Base-by-base conservation (phyloP, 805 yeast species). In the Wickerhamomyces tratensis region DNA sequence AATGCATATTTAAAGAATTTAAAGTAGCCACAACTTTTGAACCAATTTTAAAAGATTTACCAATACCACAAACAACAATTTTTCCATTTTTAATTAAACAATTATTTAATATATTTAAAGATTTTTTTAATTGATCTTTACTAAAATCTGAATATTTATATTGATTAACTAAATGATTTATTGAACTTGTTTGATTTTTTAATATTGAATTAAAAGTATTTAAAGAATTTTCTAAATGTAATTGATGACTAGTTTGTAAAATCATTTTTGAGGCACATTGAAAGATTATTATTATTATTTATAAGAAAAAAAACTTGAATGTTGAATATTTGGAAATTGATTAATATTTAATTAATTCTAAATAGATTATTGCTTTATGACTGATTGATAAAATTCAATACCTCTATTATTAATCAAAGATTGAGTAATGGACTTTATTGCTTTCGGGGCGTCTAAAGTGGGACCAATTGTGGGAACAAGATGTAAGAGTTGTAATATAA, bases 1-100 rank as follows among this genome's bases (percentile, higher is more conserved):
- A 69, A 41, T 76, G 79, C 41, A 87, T 71, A 30, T 88, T 79
- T 44, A 88, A 67, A 0, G 95, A 86, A 55, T 82, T 85, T 60
- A 87, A 65, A 5, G 95, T 87, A 9, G 96, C 95, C 41, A 77
- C 86, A 12, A 82, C 64, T 61, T 87, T 87, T 43, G 73, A 67
- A 12, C 87, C 94, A 33, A 87, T 83, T 60, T 86, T 86, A 61
- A 67, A 76, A 1, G 91, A 81, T 59, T 87, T 87, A 2, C 96
- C 96, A 59, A 88, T 82, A 10, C 96, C 96, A 20, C 86, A 73
- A 25, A 86, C 59, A 5, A 88, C 78, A 13, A 87, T 68, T 56
- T 87, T 86, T 6, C 93, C 89, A 20, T 76, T 72, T 35, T 58
- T 54, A 39, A 65, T 51, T 13, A 76, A 42, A 0, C 54, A 41